A percentile compares a stretch with the other conserved stretches of the same genome.
phyloP scores from a whole-genome alignment of 176 grass and related monocot genomes.

The Echinochloa phyllopogon region DNA sequence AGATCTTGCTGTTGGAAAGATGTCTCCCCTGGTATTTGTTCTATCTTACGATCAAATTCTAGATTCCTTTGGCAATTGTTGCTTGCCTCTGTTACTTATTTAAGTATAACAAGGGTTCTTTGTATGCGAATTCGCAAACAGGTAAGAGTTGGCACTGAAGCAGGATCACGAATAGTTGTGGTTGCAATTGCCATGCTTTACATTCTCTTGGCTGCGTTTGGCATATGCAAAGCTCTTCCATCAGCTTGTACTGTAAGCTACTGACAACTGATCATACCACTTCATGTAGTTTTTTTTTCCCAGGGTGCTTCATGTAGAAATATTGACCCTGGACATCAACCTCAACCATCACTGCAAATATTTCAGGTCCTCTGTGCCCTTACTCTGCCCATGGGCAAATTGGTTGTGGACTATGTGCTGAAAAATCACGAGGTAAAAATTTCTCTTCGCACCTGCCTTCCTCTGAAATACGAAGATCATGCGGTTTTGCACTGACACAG shows the following conservation, averaged over 20 bases:
- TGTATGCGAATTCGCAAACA: conserved; percentile 33
- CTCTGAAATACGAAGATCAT: neutral
- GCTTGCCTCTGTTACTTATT: neutral
- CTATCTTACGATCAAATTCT: neutral
- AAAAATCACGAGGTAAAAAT: conserved; percentile 71
- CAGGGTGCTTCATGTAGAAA: neutral
- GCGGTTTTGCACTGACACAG: neutral
- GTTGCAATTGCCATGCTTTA: conserved; percentile 61
- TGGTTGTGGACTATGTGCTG: conserved; percentile 69
- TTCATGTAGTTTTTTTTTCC: neutral
- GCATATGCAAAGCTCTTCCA: conserved; percentile 67
- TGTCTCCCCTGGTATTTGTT: conserved; percentile 81
- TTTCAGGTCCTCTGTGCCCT: conserved; percentile 64
- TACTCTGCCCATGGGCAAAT: conserved; percentile 69
- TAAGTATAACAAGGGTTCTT: neutral
- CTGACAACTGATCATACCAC: neutral
- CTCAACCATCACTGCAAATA: conserved; percentile 5
- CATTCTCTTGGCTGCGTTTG: conserved; percentile 58
- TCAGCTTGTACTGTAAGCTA: conserved; percentile 67
- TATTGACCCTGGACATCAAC: neutral
- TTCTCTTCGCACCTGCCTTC: neutral
- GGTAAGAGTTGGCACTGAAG: conserved; percentile 80
- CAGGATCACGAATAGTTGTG: conserved; percentile 59
- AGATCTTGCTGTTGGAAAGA: conserved; percentile 83
- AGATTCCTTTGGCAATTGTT: neutral